Base-by-base conservation (phyloP, 1,284 basidiomycete species). In the Fistulinella cinereoalba region DNA sequence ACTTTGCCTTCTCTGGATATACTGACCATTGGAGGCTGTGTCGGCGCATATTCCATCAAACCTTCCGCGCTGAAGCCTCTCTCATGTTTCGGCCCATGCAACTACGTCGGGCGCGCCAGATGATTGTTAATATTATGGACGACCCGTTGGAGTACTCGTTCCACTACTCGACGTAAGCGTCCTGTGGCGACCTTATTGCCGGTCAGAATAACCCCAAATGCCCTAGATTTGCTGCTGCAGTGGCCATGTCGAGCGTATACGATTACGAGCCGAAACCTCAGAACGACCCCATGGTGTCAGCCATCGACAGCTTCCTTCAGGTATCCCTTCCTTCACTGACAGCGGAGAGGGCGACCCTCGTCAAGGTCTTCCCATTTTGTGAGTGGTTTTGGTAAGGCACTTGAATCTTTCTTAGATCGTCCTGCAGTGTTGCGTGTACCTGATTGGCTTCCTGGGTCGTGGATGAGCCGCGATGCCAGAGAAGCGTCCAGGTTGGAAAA, bases 281-380 rank as follows among this genome's bases (percentile, higher is more conserved):
- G 3, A 33, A 53, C 3, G 56, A 58, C 31, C 56, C 48, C 0
- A 40, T 60, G 8, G 36, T 60, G 3, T 36, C 36, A 2, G 39
- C 43, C 9, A 33, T 56, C 5, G 15, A 44, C 5, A 21, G 7
- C 0, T 49, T 49, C 21, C 1, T 49, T 3, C 5, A 31, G 3
- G 8, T 24, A 3, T 41, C 44, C 2, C 4, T 44, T 2, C 29
- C 40, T 1, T 37, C 28, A 5, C 11, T 45, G 15, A 34, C 23
- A 8, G 25, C 41, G 2, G 40, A 19, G 31, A 52, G 36, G 12
- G 29, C 42, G 6, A 3, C 41, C 10, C 32, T 52, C 19, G 18
- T 60, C 27, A 48, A 43, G 23, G 10, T 27, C 6, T 55, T 57
- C 18, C 56, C 57, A 2, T 60, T 60, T 19, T 31, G 56, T 57